Conservation (phyloP, 148 eudicot species). For the Nyssa sinensis region DNA sequence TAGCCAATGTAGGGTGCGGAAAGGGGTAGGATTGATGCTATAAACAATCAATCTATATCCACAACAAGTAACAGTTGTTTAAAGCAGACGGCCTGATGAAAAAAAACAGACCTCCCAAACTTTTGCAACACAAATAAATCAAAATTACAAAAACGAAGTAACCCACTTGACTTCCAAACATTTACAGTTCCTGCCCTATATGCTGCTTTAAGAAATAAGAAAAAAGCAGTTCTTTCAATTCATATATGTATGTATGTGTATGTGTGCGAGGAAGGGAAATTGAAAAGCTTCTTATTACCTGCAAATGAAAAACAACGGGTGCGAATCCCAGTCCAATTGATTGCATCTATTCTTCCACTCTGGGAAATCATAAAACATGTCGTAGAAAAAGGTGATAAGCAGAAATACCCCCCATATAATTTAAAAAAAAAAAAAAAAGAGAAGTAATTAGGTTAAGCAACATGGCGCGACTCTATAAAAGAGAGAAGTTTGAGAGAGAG, state of each 20-base stretch:
- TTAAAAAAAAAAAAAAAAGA: not conserved
- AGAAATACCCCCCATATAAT: not conserved
- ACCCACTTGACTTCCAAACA: too few relatives aligned
- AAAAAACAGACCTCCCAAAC: not conserved
- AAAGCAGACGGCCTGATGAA: not conserved
- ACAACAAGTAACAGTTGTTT: too few relatives aligned
- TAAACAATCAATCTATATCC: not conserved
- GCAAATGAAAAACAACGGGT: constrained; percentile 21
- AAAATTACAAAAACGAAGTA: not conserved
- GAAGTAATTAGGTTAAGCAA: not conserved
- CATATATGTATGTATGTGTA: too few relatives aligned
- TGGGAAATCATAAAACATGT: not conserved
- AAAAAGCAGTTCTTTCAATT: too few relatives aligned
- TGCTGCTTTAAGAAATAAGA: too few relatives aligned
- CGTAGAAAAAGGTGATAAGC: not conserved
- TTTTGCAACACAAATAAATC: not conserved
- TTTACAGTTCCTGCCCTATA: too few relatives aligned
- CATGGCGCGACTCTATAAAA: not conserved
- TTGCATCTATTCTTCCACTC: constrained; percentile 8
- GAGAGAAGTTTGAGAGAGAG: constrained; percentile 8
- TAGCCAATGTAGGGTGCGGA: too few relatives aligned
- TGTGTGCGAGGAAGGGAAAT: too few relatives aligned
- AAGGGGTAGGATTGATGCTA: not conserved
- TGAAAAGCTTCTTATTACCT: constrained; percentile 13
- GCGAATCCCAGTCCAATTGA: not conserved